Percentiles rank a stretch among this genome's conserved stretches.
phyloP scores from a whole-genome alignment of 306 rosid species.

The Casuarina equisetifolia region DNA sequence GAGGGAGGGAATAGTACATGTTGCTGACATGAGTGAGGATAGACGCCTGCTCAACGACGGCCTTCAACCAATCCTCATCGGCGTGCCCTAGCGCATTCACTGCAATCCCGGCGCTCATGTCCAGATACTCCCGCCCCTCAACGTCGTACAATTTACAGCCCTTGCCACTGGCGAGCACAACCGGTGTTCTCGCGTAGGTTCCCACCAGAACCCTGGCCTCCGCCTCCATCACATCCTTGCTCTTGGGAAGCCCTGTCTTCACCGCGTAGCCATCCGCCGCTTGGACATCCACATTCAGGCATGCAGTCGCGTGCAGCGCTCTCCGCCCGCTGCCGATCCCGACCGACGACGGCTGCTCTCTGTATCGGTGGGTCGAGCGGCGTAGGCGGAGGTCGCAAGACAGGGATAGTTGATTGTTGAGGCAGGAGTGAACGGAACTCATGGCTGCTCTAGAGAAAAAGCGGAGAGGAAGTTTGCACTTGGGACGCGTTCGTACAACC shows the following conservation, averaged over 20 bases:
- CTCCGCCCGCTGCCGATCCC: conserved; percentile 7
- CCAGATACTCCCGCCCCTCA: conserved; percentile 80
- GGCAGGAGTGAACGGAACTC: conserved; percentile 31
- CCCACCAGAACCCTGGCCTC: conserved; percentile 69
- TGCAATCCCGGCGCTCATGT: conserved; percentile 74
- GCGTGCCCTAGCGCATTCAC: conserved; percentile 84
- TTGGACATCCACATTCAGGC: conserved; percentile 40
- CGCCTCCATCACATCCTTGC: conserved; percentile 57
- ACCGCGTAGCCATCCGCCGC: conserved; percentile 13
- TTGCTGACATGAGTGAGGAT: conserved; percentile 84
- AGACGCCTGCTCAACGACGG: conserved; percentile 68
- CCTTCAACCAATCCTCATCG: conserved; percentile 76
- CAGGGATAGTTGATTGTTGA: conserved; percentile 33
- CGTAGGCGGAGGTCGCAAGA: conserved; percentile 27
- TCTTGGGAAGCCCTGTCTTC: conserved; percentile 27
- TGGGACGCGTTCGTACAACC: not conserved
- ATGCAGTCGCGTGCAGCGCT: conserved; percentile 13
- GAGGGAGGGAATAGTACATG: conserved; percentile 67
- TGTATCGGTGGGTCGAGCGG: conserved; percentile 11
- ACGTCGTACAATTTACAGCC: conserved; percentile 76
- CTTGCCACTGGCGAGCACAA: conserved; percentile 67
- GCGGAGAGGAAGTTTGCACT: not conserved
- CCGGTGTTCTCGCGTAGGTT: conserved; percentile 80
- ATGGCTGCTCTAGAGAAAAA: conserved; percentile 11
- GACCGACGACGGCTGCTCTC: not conserved